phyloP scores from a whole-genome alignment of 1,284 basidiomycete species.

The Puccinia polysora region DNA sequence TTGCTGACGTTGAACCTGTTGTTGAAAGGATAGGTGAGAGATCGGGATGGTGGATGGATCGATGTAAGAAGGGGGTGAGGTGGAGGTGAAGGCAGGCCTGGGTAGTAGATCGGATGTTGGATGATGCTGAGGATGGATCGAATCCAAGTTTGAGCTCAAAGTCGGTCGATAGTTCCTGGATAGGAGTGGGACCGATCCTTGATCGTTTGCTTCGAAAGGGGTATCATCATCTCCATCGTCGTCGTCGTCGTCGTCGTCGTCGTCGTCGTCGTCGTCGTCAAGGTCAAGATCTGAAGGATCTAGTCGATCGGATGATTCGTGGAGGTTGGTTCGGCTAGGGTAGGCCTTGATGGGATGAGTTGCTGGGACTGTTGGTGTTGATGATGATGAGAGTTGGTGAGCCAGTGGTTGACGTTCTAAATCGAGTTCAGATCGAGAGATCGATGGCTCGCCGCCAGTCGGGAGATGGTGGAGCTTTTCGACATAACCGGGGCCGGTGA shows the following conservation, averaged over 20 bases:
- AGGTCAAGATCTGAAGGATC: background rate
- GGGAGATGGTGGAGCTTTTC: background rate
- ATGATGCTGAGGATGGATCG: background rate
- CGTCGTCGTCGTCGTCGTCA: background rate
- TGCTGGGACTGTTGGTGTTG: background rate
- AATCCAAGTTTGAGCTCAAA: background rate
- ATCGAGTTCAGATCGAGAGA: no score
- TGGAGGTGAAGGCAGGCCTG: conserved; percentile 5
- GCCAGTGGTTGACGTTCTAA: conserved; percentile 16
- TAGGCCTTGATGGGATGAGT: background rate
- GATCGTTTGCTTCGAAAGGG: background rate
- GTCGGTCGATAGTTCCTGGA: background rate
- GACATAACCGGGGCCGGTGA: conserved; percentile 32
- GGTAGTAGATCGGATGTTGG: background rate
- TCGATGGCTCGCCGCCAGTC: background rate
- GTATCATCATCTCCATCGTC: background rate
- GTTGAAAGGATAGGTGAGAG: conserved; percentile 32
- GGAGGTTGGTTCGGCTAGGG: background rate
- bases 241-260: background rate
- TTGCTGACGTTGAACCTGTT: conserved; percentile 28
- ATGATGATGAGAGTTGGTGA: background rate
- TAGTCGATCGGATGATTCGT: background rate
- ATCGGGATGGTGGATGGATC: background rate
- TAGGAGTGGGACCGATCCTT: background rate
- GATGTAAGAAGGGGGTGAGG: background rate